Percentiles rank a stretch among this genome's conserved stretches.
Conservation (phyloP, 148 eudicot genomes). For the Simmondsia chinensis region DNA sequence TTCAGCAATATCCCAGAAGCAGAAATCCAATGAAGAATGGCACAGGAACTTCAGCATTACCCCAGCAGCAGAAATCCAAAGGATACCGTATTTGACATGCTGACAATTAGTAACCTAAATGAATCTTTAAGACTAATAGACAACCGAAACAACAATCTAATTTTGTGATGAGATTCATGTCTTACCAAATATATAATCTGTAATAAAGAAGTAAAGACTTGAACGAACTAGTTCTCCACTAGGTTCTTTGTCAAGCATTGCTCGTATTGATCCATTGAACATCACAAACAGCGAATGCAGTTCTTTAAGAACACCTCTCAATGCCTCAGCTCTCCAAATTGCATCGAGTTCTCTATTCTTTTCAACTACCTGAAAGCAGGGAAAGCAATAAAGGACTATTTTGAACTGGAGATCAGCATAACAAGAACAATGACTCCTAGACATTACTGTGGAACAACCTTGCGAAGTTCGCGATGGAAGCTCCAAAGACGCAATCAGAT, state of each 20-base stretch:
- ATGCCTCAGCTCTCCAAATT: slow-evolving; percentile 76
- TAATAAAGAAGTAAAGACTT: slow-evolving; percentile 59
- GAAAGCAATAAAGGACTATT: slow-evolving; percentile 4
- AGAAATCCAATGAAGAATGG: slow-evolving; percentile 57
- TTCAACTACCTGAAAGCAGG: slow-evolving; percentile 58
- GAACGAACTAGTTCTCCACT: slow-evolving; percentile 68
- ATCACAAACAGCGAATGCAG: slow-evolving; percentile 77
- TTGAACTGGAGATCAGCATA: too few relatives aligned
- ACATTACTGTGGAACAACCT: too few relatives aligned
- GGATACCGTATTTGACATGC: slow-evolving; percentile 83
- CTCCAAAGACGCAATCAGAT: too few relatives aligned
- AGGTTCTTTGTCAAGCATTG: slow-evolving; percentile 73
- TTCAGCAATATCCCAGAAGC: slow-evolving; percentile 58
- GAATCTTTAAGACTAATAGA: slow-evolving; percentile 33
- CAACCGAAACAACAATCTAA: slow-evolving; percentile 13
- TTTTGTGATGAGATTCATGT: slow-evolving; percentile 5
- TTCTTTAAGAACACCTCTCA: slow-evolving; percentile 82
- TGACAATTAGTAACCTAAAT: slow-evolving; percentile 90
- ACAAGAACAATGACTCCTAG: too few relatives aligned
- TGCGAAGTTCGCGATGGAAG: too few relatives aligned
- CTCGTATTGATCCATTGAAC: slow-evolving; percentile 81
- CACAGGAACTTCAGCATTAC: slow-evolving; percentile 83
- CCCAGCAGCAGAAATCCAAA: slow-evolving; percentile 97
- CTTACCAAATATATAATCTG: slow-evolving; percentile 87
- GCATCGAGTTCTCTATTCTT: slow-evolving; percentile 70